A percentile compares a stretch with the other conserved stretches of the same genome.
These are phyloP conservation scores for Colletotrichum tofieldiae DNA, from an alignment of 2,329 filamentous ascomycete species.

Conservation along the genomic window DNA sequence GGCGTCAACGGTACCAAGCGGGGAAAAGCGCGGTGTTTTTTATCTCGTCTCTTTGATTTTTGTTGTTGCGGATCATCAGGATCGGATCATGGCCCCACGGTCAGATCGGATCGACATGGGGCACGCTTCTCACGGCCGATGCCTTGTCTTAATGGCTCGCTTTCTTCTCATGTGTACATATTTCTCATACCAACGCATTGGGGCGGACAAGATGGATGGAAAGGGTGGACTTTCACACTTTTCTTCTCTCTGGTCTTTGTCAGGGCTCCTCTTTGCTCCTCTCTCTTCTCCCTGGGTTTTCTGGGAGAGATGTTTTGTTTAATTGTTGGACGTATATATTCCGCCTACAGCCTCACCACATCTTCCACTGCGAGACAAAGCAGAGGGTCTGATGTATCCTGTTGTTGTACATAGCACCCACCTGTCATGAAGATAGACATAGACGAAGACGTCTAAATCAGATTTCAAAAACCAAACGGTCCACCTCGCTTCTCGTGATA, in stretches of 20 bases:
- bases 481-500: background rate
- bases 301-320: slow-evolving; percentile 23
- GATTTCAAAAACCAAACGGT: slow-evolving; percentile 28
- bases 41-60: background rate
- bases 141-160: slow-evolving; percentile 34
- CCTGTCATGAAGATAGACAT: slow-evolving; percentile 38
- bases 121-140: slow-evolving; percentile 33
- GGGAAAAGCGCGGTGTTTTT: slow-evolving; percentile 29
- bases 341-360: slow-evolving; percentile 16
- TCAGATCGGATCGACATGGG: slow-evolving; percentile 16
- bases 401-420: slow-evolving; percentile 40
- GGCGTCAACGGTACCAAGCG: slow-evolving; percentile 42
- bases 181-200: slow-evolving; percentile 37
- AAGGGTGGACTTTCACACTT: slow-evolving; percentile 1
- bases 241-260: background rate
- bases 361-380: slow-evolving; percentile 37
- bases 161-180: slow-evolving; percentile 42
- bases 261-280: slow-evolving; percentile 14
- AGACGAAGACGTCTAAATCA: slow-evolving; percentile 40
- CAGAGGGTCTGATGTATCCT: slow-evolving; percentile 29
- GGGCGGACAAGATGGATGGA: slow-evolving; percentile 5
- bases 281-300: background rate
- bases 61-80: slow-evolving; percentile 20
- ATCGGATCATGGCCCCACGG: background rate
- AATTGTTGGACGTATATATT: slow-evolving; percentile 43